phyloP scores from a whole-genome alignment of 352 stramenopile species.

The Paralagenidium karlingii region DNA sequence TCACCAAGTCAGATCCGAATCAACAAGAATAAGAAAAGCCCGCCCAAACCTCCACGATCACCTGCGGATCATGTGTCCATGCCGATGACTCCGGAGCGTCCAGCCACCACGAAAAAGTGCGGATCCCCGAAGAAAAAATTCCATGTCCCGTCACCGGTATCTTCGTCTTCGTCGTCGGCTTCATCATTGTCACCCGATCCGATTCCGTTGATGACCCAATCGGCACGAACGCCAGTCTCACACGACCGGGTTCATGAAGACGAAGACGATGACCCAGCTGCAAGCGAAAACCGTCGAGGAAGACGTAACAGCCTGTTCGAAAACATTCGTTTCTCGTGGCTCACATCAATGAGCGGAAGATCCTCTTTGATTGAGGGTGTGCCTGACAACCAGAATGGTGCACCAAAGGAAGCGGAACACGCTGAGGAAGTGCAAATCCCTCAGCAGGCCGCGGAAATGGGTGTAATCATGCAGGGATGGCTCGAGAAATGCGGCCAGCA shows the following conservation, averaged over 20 bases:
- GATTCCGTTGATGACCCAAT: conserved; percentile 7
- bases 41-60: too few species aligned
- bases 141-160: neutral
- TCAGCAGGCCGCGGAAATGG: conserved; percentile 39
- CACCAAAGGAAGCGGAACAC: conserved; percentile 5
- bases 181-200: neutral
- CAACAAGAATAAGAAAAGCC: too few species aligned
- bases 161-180: conserved; percentile 2
- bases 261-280: conserved; percentile 12
- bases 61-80: neutral
- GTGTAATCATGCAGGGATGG: conserved; percentile 32
- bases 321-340: conserved; percentile 44
- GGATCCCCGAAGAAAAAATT: conserved; percentile 3
- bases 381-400: too few species aligned
- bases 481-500: conserved; percentile 81
- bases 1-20: too few species aligned
- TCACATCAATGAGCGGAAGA: conserved; percentile 8
- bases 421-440: conserved; percentile 21
- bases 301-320: conserved; percentile 26
- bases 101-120: conserved; percentile 2
- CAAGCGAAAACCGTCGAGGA: conserved; percentile 8
- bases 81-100: neutral
- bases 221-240: conserved; percentile 7
- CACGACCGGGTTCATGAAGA: conserved; percentile 11
- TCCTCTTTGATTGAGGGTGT: too few species aligned